Base-by-base conservation (phyloP, 345 rosid species). In the Syzygium jambos region DNA sequence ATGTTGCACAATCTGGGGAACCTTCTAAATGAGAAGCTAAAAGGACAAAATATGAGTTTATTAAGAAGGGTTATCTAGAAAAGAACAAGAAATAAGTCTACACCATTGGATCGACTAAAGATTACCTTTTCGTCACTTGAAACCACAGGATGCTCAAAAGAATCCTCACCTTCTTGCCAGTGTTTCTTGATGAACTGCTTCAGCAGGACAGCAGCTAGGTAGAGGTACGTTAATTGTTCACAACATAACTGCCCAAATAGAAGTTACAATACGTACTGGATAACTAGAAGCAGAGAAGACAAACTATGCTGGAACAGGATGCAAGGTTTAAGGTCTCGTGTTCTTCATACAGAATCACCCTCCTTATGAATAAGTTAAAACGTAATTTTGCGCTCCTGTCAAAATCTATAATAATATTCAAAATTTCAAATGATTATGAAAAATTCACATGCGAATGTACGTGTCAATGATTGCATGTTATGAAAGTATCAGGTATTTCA, bases 191-290 rank as follows among this genome's bases (percentile, higher is more conserved):
- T 93, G 88, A 94, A 97, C 90, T 95, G 98, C 93, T 96, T 97
- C 87, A 97, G 88, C 90, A 97, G 92, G 17, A 96, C 95, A n/a
- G 98, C 98, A 89, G 99, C 99, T 92, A 96, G 91, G 99, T 96
- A 90, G 87, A 86, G 86, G 78, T 55, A 86, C 34, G 98, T 96
- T 91, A 97, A 97, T 80, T 90, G 30, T 91, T 85, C 53, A 92
- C 93, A 91, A 57, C 16, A 89, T 7, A 19, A 56, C 61, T 9
- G 57, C 53, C 57, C 46, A 68, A 73, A 29, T 17, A 25, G 25
- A 38, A 25, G 43, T n/a, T 27, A 29, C 23, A 9, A 49, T 86
- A 13, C 25, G 78, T 56, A 56, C 30, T 53, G 38, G 63, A 84
- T 29, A 68, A 5, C 88, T n/a, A 86, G 46, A 86, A 61, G 63